These are phyloP conservation scores for Passalora sequoiae DNA, from an alignment of 2,329 filamentous ascomycete species.

Conservation along the genomic window DNA sequence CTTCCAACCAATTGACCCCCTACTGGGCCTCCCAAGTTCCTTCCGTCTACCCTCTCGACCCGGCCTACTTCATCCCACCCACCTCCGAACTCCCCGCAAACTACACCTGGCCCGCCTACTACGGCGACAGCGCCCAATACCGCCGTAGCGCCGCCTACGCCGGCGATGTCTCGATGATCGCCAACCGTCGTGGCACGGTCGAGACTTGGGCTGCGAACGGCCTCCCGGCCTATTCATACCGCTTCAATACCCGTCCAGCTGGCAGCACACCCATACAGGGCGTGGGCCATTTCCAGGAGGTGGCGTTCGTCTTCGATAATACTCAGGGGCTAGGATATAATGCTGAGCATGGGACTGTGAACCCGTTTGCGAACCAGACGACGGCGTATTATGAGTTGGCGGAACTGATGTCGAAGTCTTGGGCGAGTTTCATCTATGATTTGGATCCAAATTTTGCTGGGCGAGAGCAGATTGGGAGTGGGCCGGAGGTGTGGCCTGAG, in stretches of 20 bases:
- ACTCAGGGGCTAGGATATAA: conserved; percentile 40
- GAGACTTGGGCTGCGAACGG: conserved; percentile 47
- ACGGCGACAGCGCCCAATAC: conserved; percentile 43
- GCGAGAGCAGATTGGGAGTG: conserved; percentile 9
- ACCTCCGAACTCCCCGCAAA: conserved; percentile 34
- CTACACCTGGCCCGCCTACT: conserved; percentile 34
- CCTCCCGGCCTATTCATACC: conserved; percentile 55
- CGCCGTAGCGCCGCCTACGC: conserved; percentile 52
- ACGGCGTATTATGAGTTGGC: conserved; percentile 37
- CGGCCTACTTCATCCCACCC: conserved; percentile 46
- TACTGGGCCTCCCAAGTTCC: conserved; percentile 39
- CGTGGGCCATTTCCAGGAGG: conserved; percentile 52
- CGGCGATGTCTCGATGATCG: conserved; percentile 55
- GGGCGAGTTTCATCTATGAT: conserved; percentile 43
- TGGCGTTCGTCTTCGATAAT: conserved; percentile 43
- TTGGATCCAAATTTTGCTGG: conserved; percentile 37
- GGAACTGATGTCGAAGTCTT: conserved; percentile 41
- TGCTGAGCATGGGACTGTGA: conserved; percentile 28
- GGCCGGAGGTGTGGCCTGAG: conserved; percentile 35
- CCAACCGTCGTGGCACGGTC: conserved; percentile 50
- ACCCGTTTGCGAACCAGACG: conserved; percentile 34
- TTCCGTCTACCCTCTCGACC: conserved; percentile 50
- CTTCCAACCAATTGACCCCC: conserved; percentile 18
- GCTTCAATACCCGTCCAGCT: conserved; percentile 54
- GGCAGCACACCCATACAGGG: conserved; percentile 42